Evolutionary conservation across 169 alveolate species (phyloP).

Genomic region (Plasmodium coatneyi): DNA sequence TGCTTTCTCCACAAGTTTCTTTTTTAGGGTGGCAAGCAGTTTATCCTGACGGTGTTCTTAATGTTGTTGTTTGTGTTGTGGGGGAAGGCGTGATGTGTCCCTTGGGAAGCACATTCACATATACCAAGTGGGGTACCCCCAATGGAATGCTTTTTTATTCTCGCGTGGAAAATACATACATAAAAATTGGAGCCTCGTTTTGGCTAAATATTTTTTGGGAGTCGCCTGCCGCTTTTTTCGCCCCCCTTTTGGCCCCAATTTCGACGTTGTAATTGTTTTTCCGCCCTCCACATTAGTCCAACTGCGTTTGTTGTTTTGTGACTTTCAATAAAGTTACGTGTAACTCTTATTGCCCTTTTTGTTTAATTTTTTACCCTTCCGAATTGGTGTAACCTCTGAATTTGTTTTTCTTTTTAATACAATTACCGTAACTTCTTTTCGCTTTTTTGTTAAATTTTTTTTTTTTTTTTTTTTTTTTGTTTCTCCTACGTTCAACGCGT

Average conservation of each 20-base stretch:
- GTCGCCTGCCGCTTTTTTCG: background rate
- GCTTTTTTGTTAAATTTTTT: background rate
- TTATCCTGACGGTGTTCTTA: background rate
- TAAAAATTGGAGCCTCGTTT: background rate
- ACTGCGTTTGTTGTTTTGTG: background rate
- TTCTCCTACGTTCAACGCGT: background rate
- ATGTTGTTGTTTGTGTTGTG: background rate
- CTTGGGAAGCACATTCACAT: background rate
- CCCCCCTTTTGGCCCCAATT: background rate
- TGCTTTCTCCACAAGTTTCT: constrained; percentile 24
- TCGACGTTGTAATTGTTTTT: background rate
- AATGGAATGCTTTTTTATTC: background rate
- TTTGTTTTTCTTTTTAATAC: background rate
- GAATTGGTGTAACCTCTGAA: background rate
- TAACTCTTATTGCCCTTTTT: background rate
- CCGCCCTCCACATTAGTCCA: background rate
- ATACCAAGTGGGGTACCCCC: background rate
- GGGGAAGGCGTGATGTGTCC: background rate
- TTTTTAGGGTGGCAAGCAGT: background rate
- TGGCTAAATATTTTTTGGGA: background rate
- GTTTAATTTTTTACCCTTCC: constrained; percentile 3
- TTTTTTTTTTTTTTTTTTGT: background rate
- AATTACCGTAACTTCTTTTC: background rate
- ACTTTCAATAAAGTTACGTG: background rate
- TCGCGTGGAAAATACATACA: background rate